Evolutionary conservation across 495 filamentous ascomycete genomes (phyloP), one percentile per base, ranked within the genome.

Genomic region (Neurospora hispaniola): DNA sequence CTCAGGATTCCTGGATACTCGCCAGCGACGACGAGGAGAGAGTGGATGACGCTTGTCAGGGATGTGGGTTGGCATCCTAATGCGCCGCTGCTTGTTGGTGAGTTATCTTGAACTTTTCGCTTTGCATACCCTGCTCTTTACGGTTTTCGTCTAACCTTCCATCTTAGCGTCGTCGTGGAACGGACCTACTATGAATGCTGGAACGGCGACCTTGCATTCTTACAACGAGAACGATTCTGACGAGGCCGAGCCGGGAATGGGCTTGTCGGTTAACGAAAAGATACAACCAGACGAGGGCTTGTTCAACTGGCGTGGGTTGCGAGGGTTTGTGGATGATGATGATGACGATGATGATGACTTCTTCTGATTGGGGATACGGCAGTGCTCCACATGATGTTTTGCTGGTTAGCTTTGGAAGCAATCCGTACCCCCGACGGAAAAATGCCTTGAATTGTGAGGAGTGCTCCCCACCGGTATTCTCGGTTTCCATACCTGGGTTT

Each of bases 1-100:
- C 6, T 41, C 69, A 78, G 40, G 20, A 71, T 41, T 40, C 74
- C 16, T 68, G 70, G 9, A 70, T 66, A 66, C 35, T 35, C 76
- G 1, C 68, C 72, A 4, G 66, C 42, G 71, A 9, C 71, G 31
- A 59, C 69, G 8, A 31, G 72, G n/a, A 59, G 75, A 6, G 76
- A 71, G 4, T 95, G 93, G 91, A 86, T 86, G 78, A 94, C 94
- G 1, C 91, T 94, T 74, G 94, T 98, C 44, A 88, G 96, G 71
- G 96, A 99, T 86, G 94, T 92, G 35, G 93, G 91, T 75, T 99
- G 96, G 96, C 96, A 98, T 86, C 96, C 96, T 3, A 90, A 88
- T 79, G 93, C 92, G 16, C 94, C 95, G 4, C 85, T 97, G 31
- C 84, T 99, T 78, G 96, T 94, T 79, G 92, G 94, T 95, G 87